A percentile compares a stretch with the other conserved stretches of the same genome.
Conservation (phyloP, 2,329 filamentous ascomycete genomes). For the Tolypocladium capitatum region DNA sequence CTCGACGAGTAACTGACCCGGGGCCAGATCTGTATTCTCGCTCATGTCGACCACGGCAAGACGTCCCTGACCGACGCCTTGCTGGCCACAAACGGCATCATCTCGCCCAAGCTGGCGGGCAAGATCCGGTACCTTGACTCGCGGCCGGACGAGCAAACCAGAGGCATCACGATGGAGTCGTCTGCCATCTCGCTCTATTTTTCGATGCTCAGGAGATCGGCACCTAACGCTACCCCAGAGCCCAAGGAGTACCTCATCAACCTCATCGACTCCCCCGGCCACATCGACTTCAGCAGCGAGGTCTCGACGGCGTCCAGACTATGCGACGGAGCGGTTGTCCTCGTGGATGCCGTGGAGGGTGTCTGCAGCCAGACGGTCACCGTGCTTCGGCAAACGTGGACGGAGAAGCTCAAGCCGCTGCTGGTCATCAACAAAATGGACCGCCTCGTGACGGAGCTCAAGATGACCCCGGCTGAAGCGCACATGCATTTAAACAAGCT, state of each 20-base stretch:
- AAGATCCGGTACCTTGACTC: constrained; percentile 98
- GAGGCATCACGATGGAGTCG: constrained; percentile 99
- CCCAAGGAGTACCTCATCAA: constrained; percentile 92
- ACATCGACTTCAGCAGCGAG: constrained; percentile 98
- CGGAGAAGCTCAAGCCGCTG: constrained; percentile 85
- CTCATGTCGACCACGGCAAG: constrained; percentile 97
- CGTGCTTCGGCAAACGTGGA: constrained; percentile 87
- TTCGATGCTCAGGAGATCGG: constrained; percentile 67
- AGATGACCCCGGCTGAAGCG: constrained; percentile 83
- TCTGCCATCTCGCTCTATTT: constrained; percentile 96
- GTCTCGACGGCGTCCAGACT: constrained; percentile 90
- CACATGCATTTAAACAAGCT: constrained; percentile 81
- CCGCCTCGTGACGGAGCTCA: constrained; percentile 80
- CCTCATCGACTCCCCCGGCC: constrained; percentile 91
- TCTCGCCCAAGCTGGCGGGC: constrained; percentile 90
- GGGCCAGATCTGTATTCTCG: constrained; percentile 76
- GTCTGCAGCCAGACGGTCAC: constrained; percentile 98
- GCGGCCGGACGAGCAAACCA: constrained; percentile 83
- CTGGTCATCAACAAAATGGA: constrained; percentile 99
- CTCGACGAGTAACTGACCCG: background rate
- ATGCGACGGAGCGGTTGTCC: constrained; percentile 85
- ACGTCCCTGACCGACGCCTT: constrained; percentile 93
- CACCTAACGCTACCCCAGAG: constrained; percentile 53
- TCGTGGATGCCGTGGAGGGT: constrained; percentile 94
- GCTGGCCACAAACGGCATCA: constrained; percentile 97